Evolutionary conservation across 495 filamentous ascomycete species (phyloP), one percentile per base, ranked within the genome.

Genomic region (Xylaria palmicola): DNA sequence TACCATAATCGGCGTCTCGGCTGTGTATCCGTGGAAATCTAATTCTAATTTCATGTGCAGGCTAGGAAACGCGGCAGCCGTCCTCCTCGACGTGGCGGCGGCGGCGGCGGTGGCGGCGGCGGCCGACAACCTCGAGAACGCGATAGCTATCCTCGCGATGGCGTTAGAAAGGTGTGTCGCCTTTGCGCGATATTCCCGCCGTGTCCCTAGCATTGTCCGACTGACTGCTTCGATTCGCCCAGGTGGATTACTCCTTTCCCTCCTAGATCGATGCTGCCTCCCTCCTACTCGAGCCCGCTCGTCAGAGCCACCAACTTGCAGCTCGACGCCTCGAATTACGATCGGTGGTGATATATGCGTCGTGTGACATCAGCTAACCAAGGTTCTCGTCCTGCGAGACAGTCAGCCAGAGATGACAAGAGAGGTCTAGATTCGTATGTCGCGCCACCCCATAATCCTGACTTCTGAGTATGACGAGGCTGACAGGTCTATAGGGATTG

Each of bases 141-240:
- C 52, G 76, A 79, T 55, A 74, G 82, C 29, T 86, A 85, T 69
- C 85, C 87, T 70, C 86, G 86, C 74, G 86, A 91, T 78, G 90
- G 88, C 76, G 81, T 90, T 71, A 92, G 86, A 92, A 93, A 92
- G 77, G 85, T 88, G 22, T 7, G 58, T 60, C 19, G 15, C 12
- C 26, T 48, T 36, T 19, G 41, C 17, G 36, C 74, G 24, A 75
- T 72, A 65, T 45, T 41, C 47, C n/a, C n/a, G 6, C 24, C 32
- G n/a, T 56, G 20, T 26, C 24, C 2, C 10, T 26, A 6, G 45
- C 27, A 39, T 4, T 24, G 41, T 50, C 51, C 39, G 12, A 61
- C 41, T 61, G 10, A 29, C 40, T 37, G 7, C 6, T n/a, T 29
- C 37, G n/a, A 40, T 29, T 3, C 2, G n/a, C 40, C 9, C 56